Evolutionary conservation across 768 basidiomycete species (phyloP), one percentile per base, ranked within the genome.

Genomic region (Leccinum ochraceum): DNA sequence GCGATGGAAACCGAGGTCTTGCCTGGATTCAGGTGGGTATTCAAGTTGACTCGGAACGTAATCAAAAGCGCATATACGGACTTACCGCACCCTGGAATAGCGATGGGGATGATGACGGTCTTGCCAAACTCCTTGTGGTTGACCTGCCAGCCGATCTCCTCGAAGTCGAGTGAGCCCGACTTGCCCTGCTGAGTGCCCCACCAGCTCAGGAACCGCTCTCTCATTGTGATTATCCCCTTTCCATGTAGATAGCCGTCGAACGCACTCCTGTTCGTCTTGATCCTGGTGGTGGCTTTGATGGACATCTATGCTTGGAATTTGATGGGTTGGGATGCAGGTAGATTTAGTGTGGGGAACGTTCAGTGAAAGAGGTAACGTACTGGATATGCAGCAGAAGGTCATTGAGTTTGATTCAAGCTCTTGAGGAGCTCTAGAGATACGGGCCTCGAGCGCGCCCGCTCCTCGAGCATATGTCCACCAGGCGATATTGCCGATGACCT

Each of bases 11-110:
- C 80, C 0, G 90, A 76, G 0, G 95, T 98, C 79, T 98, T 98
- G 30, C 95, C 94, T 94, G 66, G 2, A 20, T 37, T 20, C 26
- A 20, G 20, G 10, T 4, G 10, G n/a, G 44, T 44, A 44, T 28
- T 28, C 28, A 28, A 28, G 28, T 44, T 44, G 9, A 44, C n/a
- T 44, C 44, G 4, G n/a, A 44, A 20, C 39, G 39, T 44, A 44
- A 11, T 11, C 5, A 44, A 52, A 46, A 36, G 34, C 46, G 6
- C 22, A 5, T 16, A 37, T 4, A 56, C 53, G 4, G 55, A 20
- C 92, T 61, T 64, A 92, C 95, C 96, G 71, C 91, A 94, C 14
- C 96, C 96, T 36, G 96, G 96, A 48, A 98, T 82, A 8, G 94
- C 96, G 20, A 98, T 75, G 0, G 96, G 94, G 0, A 95, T 80